Conservation (phyloP, 768 basidiomycete genomes). For the Leucosporidium creatinivorum region DNA sequence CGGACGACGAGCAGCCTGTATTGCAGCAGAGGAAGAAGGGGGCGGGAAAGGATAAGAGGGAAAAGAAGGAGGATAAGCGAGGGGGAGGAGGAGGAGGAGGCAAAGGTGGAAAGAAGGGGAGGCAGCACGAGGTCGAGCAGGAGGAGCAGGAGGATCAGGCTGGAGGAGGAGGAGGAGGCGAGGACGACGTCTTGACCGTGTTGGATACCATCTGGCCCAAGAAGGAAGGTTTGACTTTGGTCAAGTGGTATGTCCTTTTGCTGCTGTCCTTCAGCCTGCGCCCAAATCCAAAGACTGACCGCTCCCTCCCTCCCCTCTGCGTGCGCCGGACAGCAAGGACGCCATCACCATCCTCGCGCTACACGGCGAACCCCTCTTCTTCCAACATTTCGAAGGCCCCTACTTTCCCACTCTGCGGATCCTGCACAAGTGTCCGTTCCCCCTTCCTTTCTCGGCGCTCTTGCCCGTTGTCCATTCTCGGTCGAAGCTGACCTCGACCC, state of each 20-base stretch:
- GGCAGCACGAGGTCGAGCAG: slow-evolving; percentile 22
- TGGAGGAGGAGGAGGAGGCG: slow-evolving; percentile 22
- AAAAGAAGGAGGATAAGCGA: slow-evolving; percentile 11
- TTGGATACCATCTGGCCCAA: slow-evolving; percentile 95
- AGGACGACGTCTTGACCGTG: slow-evolving; percentile 52
- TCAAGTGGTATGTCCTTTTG: slow-evolving; percentile 67
- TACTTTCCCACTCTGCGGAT: slow-evolving; percentile 80
- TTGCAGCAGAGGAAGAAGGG: slow-evolving; percentile 23
- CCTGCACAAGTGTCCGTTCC: slow-evolving; percentile 75
- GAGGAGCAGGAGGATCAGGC: slow-evolving; percentile 28
- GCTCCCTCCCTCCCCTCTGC: background rate
- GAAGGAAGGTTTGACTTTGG: slow-evolving; percentile 87
- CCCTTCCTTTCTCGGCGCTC: slow-evolving; percentile 2
- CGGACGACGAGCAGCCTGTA: slow-evolving; percentile 30
- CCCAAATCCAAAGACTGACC: background rate
- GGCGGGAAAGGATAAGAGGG: slow-evolving; percentile 7
- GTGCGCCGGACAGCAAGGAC: slow-evolving; percentile 59
- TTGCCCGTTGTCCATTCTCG: background rate
- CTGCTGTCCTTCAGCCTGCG: too few species aligned
- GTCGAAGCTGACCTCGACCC: background rate
- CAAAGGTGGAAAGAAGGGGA: slow-evolving; percentile 32
- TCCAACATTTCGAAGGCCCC: slow-evolving; percentile 94
- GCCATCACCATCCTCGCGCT: slow-evolving; percentile 89
- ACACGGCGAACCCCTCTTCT: slow-evolving; percentile 77
- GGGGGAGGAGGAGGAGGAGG: background rate